Evolutionary conservation across 257 asterid species (phyloP).

Genomic region (Rubia yunnanensis): DNA sequence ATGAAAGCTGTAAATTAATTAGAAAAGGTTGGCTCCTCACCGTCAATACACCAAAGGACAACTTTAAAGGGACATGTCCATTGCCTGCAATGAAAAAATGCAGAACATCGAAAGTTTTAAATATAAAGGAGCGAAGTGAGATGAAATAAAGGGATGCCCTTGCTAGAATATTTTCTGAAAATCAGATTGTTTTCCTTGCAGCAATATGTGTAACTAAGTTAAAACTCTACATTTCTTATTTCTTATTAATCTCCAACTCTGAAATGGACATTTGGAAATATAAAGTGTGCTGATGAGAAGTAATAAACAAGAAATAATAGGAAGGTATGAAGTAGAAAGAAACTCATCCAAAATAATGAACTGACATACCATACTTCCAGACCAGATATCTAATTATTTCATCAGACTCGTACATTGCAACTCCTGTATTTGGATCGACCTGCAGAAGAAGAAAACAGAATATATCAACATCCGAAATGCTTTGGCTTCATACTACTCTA

Average conservation of each 20-base stretch:
- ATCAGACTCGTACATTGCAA: conserved; percentile 90
- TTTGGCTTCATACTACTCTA: background rate
- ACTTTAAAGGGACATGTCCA: conserved; percentile 40
- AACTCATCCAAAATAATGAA: background rate
- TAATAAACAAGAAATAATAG: background rate
- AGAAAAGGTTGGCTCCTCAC: conserved; percentile 35
- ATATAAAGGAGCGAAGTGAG: background rate
- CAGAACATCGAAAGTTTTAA: background rate
- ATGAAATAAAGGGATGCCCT: background rate
- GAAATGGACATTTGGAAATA: background rate
- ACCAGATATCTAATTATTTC: conserved; percentile 78
- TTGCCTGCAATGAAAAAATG: conserved; percentile 28
- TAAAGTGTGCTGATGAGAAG: no score
- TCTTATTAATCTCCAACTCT: background rate
- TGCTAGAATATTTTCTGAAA: background rate
- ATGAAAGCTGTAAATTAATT: conserved; percentile 1
- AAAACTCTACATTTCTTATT: background rate
- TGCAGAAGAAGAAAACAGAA: conserved; percentile 25
- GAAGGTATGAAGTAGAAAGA: background rate
- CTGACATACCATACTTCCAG: conserved; percentile 61
- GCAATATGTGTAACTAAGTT: background rate
- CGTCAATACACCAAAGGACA: conserved; percentile 61
- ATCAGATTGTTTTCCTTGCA: background rate
- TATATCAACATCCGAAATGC: background rate
- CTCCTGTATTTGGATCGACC: conserved; percentile 98